These are phyloP conservation scores for Diutina sp. DNA, from an alignment of 1,139 yeast genomes.

Conservation along the genomic window DNA sequence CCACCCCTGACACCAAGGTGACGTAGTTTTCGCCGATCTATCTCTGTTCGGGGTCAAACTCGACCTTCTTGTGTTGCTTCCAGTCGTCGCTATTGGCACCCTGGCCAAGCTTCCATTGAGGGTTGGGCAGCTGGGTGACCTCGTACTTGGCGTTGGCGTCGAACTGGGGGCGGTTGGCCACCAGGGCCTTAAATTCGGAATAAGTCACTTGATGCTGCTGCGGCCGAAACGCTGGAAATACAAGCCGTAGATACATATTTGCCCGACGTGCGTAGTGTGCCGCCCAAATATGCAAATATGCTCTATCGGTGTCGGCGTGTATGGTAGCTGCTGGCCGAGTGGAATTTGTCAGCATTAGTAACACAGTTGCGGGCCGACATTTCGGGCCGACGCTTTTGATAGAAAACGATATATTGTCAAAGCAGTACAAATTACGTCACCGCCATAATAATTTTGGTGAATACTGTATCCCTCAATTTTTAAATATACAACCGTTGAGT, in stretches of 20 bases:
- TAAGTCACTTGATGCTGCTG: too few relatives aligned
- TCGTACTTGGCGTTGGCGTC: constrained; percentile 6
- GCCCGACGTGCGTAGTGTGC: not conserved
- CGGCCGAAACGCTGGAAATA: not conserved
- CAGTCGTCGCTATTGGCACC: constrained; percentile 37
- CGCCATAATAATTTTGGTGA: too few relatives aligned
- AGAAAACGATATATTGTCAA: too few relatives aligned
- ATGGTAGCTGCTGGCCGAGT: too few relatives aligned
- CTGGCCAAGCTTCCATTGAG: constrained; percentile 33
- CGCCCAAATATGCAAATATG: not conserved
- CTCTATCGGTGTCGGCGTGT: too few relatives aligned
- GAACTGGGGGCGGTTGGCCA: not conserved
- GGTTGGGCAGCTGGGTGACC: constrained; percentile 13
- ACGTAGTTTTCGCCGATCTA: constrained; percentile 33
- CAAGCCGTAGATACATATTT: too few relatives aligned
- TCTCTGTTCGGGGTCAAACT: constrained; percentile 37
- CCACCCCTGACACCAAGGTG: constrained; percentile 33
- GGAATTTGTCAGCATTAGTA: too few relatives aligned
- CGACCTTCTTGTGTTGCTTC: constrained; percentile 28
- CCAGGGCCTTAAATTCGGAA: not conserved
- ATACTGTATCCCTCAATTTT: too few relatives aligned
- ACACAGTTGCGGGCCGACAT: too few relatives aligned
- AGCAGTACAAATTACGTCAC: too few relatives aligned
- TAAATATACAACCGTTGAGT: too few relatives aligned
- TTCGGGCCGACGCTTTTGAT: too few relatives aligned